Evolutionary conservation across 805 yeast species (phyloP).

Genomic region (Wickerhamiella parazyma): DNA sequence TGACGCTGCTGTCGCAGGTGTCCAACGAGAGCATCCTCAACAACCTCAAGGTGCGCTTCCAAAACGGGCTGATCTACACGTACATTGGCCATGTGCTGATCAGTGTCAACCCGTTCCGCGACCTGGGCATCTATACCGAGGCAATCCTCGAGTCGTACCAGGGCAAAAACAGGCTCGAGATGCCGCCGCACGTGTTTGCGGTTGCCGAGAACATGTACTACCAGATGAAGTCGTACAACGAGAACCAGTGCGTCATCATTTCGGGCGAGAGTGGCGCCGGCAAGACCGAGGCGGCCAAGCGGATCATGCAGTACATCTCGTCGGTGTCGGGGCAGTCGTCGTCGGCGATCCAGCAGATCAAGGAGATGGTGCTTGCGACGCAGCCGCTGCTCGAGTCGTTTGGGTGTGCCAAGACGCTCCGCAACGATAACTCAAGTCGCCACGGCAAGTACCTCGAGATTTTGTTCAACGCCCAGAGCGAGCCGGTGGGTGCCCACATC

Average conservation of each 20-base stretch:
- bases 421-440: conserved; percentile 81
- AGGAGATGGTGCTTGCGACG: conserved; percentile 96
- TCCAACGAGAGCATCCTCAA: conserved; percentile 88
- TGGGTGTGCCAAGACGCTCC: conserved; percentile 85
- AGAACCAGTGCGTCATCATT: conserved; percentile 92
- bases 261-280: conserved; percentile 98
- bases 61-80: conserved; percentile 81
- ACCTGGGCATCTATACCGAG: conserved; percentile 86
- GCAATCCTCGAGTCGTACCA: conserved; percentile 60
- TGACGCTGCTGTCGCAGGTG: conserved; percentile 76
- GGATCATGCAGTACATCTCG: conserved; percentile 91
- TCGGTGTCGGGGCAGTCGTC: conserved; percentile 63
- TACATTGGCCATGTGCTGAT: conserved; percentile 90
- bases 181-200: conserved; percentile 96
- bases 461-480: conserved; percentile 63
- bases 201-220: conserved; percentile 96
- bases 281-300: conserved; percentile 94
- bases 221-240: conserved; percentile 84
- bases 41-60: conserved; percentile 75
- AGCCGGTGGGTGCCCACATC: conserved; percentile 90
- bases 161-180: conserved; percentile 90
- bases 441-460: conserved; percentile 92
- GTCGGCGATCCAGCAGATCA: conserved; percentile 67
- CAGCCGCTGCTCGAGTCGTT: conserved; percentile 83
- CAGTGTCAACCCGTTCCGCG: conserved; percentile 93